Percentiles rank a stretch among this genome's conserved stretches.
Evolutionary conservation across 2,329 filamentous ascomycete species (phyloP).

Genomic region (Epichloe elymi): DNA sequence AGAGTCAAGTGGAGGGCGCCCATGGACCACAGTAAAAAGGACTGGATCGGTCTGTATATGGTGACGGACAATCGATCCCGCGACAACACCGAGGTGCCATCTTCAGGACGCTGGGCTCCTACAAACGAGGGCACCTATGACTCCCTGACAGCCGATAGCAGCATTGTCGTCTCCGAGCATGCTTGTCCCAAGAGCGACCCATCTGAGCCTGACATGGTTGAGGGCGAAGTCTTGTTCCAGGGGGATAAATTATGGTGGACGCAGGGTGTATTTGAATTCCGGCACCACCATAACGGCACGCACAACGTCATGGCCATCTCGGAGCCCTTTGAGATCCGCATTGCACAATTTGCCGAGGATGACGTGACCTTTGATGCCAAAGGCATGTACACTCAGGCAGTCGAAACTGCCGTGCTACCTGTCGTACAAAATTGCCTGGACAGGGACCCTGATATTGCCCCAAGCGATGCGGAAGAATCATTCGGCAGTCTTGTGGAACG

Average conservation of each 20-base stretch:
- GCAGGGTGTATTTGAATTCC: slow-evolving; percentile 89
- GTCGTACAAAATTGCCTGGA: slow-evolving; percentile 89
- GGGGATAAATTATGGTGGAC: slow-evolving; percentile 99
- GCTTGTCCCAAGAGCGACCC: slow-evolving; percentile 38
- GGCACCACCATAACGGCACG: slow-evolving; percentile 87
- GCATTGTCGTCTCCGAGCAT: slow-evolving; percentile 59
- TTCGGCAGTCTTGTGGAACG: slow-evolving; percentile 80
- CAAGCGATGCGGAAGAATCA: slow-evolving; percentile 60
- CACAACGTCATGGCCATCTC: slow-evolving; percentile 93
- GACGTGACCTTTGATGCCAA: slow-evolving; percentile 50
- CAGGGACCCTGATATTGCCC: slow-evolving; percentile 80
- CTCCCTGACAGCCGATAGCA: slow-evolving; percentile 57
- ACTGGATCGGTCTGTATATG: slow-evolving; percentile 95
- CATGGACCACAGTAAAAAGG: slow-evolving; percentile 74
- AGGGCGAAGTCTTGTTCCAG: slow-evolving; percentile 74
- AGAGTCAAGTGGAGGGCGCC: slow-evolving; percentile 85
- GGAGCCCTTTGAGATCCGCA: slow-evolving; percentile 80
- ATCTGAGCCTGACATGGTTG: slow-evolving; percentile 45
- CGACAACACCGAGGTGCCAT: slow-evolving; percentile 70
- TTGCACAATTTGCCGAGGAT: slow-evolving; percentile 66
- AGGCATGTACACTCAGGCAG: slow-evolving; percentile 49
- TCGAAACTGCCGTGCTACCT: slow-evolving; percentile 68
- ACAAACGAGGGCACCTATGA: slow-evolving; percentile 69
- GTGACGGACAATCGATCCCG: slow-evolving; percentile 86
- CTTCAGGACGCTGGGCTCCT: slow-evolving; percentile 79